phyloP scores from a whole-genome alignment of 495 filamentous ascomycete genomes.

The Podospora didyma region DNA sequence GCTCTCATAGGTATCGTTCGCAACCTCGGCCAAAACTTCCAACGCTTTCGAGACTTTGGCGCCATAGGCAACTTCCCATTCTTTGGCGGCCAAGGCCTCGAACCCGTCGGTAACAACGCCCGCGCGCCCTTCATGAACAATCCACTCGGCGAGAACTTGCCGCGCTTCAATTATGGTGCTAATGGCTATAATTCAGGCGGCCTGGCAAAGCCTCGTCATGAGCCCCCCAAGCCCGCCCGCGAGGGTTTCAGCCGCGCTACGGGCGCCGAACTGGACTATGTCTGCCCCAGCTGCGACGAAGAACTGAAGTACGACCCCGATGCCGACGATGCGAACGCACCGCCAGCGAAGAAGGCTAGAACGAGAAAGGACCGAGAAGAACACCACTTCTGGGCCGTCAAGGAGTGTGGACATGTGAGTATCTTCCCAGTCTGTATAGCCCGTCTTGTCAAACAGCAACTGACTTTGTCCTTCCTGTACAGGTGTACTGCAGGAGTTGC shows the following conservation, averaged over 20 bases:
- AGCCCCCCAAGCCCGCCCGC: slow-evolving; percentile 30
- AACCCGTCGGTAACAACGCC: slow-evolving; percentile 11
- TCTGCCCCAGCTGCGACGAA: slow-evolving; percentile 45
- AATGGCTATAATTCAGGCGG: slow-evolving; percentile 18
- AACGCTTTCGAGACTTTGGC: neutral
- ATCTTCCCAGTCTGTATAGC: neutral
- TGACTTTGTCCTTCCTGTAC: neutral
- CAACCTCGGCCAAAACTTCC: neutral
- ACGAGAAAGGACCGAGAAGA: slow-evolving; percentile 40
- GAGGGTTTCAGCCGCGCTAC: slow-evolving; percentile 41
- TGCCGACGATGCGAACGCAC: slow-evolving; percentile 10
- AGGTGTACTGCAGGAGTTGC: slow-evolving; percentile 47
- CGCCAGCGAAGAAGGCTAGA: slow-evolving; percentile 33
- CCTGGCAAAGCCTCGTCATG: slow-evolving; percentile 25
- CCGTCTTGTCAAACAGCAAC: neutral
- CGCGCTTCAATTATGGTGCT: slow-evolving; percentile 26
- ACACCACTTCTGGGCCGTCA: slow-evolving; percentile 49
- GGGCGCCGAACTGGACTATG: slow-evolving; percentile 32
- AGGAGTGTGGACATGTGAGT: slow-evolving; percentile 47
- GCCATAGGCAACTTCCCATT: no score
- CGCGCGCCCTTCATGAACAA: slow-evolving; percentile 12
- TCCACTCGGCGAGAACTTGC: slow-evolving; percentile 23
- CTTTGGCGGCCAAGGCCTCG: neutral
- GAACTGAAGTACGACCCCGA: slow-evolving; percentile 44
- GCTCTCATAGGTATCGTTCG: neutral